A percentile compares a stretch with the other conserved stretches of the same genome.
These are phyloP conservation scores for Paralagenidium karlingii DNA, from an alignment of 352 stramenopile species.

Conservation along the genomic window DNA sequence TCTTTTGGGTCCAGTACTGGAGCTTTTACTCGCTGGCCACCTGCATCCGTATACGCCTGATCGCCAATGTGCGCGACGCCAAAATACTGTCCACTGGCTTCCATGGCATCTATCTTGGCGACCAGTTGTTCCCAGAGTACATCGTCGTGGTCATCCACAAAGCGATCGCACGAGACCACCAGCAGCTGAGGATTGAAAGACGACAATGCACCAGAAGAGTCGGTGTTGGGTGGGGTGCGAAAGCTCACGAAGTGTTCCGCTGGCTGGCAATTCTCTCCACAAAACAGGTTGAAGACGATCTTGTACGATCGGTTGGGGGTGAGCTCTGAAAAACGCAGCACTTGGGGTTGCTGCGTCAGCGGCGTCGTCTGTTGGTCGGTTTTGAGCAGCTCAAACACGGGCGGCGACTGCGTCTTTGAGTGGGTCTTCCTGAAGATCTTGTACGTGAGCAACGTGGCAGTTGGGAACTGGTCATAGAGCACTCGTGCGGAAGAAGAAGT, in stretches of 20 bases:
- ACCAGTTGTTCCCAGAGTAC: slow-evolving; percentile 23
- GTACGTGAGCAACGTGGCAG: slow-evolving; percentile 6
- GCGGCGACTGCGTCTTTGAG: slow-evolving; percentile 4
- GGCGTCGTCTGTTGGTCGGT: neutral
- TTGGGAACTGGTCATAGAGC: slow-evolving; percentile 21
- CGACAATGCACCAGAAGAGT: no score
- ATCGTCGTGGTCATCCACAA: slow-evolving; percentile 39
- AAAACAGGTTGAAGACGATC: slow-evolving; percentile 14
- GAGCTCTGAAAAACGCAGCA: slow-evolving; percentile 18
- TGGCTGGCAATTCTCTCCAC: no score
- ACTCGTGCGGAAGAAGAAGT: slow-evolving; percentile 23
- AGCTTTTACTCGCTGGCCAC: slow-evolving; percentile 3
- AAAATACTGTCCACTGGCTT: slow-evolving; percentile 19
- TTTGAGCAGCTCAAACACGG: slow-evolving; percentile 1
- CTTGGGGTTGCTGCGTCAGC: slow-evolving; percentile 9
- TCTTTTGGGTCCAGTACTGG: no score
- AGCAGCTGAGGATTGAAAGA: slow-evolving; percentile 10
- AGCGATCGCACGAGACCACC: slow-evolving; percentile 45
- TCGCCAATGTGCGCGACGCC: slow-evolving; percentile 40
- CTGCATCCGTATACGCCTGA: slow-evolving; percentile 42
- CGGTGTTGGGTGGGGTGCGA: slow-evolving; percentile 10
- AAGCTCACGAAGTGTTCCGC: slow-evolving; percentile 20
- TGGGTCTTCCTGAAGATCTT: no score
- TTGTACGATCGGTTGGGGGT: slow-evolving; percentile 20
- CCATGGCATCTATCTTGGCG: slow-evolving; percentile 14